Percentiles rank a stretch among this genome's conserved stretches.
Evolutionary conservation across 225 moss, liverwort and hornwort genomes (phyloP).

Genomic region (Asterella californica): DNA sequence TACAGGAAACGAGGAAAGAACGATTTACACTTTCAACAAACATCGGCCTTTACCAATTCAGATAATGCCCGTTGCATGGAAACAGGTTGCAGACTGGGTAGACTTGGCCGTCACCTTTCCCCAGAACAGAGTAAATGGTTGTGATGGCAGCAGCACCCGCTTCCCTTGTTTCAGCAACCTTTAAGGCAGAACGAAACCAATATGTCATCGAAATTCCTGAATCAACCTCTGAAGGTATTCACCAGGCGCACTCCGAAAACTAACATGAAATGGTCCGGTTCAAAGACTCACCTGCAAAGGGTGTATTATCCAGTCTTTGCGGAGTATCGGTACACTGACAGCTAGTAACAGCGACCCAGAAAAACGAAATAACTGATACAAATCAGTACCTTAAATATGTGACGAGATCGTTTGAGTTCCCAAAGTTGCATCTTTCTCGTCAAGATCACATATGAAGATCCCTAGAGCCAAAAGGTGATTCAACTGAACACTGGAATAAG

Average conservation of each 20-base stretch:
- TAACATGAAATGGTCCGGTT: background rate
- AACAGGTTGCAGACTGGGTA: conserved; percentile 57
- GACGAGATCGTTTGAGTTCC: background rate
- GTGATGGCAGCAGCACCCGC: conserved; percentile 87
- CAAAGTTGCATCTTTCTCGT: background rate
- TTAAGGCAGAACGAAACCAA: conserved; percentile 10
- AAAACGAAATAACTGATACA: conserved; percentile 1
- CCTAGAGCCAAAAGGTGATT: conserved; percentile 1
- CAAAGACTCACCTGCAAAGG: conserved; percentile 67
- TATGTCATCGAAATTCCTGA: conserved; percentile 1
- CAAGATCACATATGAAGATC: background rate
- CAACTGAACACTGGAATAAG: conserved; percentile 14
- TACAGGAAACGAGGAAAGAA: conserved; percentile 19
- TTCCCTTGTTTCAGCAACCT: conserved; percentile 91
- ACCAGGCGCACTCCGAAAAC: background rate
- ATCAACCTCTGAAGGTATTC: background rate
- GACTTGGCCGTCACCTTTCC: conserved; percentile 93
- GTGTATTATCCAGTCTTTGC: conserved; percentile 98
- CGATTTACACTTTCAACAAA: conserved; percentile 30
- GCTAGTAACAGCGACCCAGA: conserved; percentile 42
- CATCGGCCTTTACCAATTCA: conserved; percentile 59
- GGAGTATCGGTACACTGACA: conserved; percentile 69
- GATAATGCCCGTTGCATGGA: conserved; percentile 57
- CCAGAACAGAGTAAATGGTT: conserved; percentile 74
- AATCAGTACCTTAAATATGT: background rate